Percentiles rank a stretch among this genome's conserved stretches.
Conservation (phyloP, 139 green algal genomes). For the Chlorella vulgaris region DNA sequence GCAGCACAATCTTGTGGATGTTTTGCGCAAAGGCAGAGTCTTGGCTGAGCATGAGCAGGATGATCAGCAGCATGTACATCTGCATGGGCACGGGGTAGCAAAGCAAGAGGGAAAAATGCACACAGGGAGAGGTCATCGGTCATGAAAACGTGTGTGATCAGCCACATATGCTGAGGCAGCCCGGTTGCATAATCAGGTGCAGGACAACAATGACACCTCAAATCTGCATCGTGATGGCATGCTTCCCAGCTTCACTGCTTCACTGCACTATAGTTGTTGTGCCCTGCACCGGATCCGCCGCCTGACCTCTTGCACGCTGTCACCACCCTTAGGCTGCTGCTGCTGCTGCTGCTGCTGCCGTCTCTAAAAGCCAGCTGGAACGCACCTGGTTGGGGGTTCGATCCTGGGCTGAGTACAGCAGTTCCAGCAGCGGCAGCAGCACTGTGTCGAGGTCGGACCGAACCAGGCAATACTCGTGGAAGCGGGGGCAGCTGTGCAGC, state of each 20-base stretch:
- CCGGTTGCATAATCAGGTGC: no score
- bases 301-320: no score
- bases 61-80: conserved; percentile 85
- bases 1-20: conserved; percentile 70
- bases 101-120: neutral
- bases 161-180: no score
- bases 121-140: neutral
- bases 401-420: conserved; percentile 44
- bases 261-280: no score
- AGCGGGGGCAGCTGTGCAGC: conserved; percentile 66
- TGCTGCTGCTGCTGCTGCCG: no score
- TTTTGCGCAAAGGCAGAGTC: conserved; percentile 77
- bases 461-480: conserved; percentile 61
- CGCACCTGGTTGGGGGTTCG: conserved; percentile 36
- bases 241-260: no score
- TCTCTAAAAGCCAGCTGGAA: neutral
- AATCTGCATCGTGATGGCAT: no score
- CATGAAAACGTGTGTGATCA: no score
- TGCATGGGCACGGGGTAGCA: conserved; percentile 14
- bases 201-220: no score
- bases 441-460: conserved; percentile 72
- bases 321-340: no score
- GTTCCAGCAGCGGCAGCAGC: conserved; percentile 76
- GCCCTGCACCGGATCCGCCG: no score
- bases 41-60: conserved; percentile 88